phyloP scores from a whole-genome alignment of 345 rosid species.

The Acer negundo region DNA sequence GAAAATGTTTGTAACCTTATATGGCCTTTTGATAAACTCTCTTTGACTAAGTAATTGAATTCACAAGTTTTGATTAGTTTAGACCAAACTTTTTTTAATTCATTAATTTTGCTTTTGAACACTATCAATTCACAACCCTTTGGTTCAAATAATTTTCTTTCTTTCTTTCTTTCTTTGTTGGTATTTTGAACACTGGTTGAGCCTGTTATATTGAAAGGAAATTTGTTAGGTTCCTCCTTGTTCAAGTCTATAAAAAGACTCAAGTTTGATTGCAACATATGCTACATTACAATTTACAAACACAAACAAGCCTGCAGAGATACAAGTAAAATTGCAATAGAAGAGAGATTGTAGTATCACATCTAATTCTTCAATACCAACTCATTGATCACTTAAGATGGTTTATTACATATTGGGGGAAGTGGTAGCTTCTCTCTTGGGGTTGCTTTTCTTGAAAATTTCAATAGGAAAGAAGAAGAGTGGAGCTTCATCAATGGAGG shows the following conservation, averaged over 20 bases:
- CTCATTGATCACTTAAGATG: background rate
- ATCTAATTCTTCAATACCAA: background rate
- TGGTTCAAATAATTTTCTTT: background rate
- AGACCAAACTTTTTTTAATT: too few relatives aligned
- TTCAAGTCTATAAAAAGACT: background rate
- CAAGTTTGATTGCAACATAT: background rate
- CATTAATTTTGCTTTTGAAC: background rate
- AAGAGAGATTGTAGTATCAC: background rate
- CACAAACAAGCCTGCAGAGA: background rate
- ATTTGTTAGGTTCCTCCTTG: background rate
- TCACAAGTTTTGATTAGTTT: background rate
- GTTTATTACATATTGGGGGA: slow-evolving; percentile 8
- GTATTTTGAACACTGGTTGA: background rate
- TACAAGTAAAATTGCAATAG: background rate
- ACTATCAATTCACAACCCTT: background rate
- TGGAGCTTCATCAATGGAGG: background rate
- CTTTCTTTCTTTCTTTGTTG: too few relatives aligned
- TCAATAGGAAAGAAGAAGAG: background rate
- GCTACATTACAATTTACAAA: background rate
- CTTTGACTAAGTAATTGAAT: background rate
- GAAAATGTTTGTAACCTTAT: background rate
- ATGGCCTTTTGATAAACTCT: background rate
- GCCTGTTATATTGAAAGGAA: background rate
- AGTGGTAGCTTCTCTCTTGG: background rate
- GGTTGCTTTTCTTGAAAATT: background rate